phyloP scores from a whole-genome alignment of 129 eudicot genomes.

The Scalesia atractyloides region DNA sequence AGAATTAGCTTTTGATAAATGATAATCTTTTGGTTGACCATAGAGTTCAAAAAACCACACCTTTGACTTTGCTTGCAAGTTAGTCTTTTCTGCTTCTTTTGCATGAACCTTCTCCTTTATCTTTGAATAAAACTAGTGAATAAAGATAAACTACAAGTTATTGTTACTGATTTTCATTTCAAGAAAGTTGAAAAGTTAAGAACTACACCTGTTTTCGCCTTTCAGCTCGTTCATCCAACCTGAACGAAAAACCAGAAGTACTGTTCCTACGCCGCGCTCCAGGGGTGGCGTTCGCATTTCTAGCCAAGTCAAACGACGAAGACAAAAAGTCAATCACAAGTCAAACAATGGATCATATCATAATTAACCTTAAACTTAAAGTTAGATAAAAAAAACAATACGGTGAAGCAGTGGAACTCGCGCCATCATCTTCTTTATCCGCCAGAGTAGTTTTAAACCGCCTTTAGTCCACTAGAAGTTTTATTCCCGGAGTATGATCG shows the following conservation, averaged over 20 bases:
- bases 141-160: neutral
- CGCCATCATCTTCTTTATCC: constrained; percentile 53
- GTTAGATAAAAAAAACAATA: constrained; percentile 32
- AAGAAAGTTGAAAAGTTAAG: neutral
- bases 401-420: constrained; percentile 62
- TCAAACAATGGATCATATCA: constrained; percentile 4
- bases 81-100: constrained; percentile 65
- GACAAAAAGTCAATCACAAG: neutral
- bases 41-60: constrained; percentile 29
- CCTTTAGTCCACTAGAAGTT: constrained; percentile 34
- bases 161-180: constrained; percentile 10
- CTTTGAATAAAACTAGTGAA: constrained; percentile 66
- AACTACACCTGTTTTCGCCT: constrained; percentile 70
- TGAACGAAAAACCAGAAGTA: constrained; percentile 55
- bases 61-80: constrained; percentile 80
- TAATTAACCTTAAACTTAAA: neutral
- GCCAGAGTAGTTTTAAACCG: constrained; percentile 27
- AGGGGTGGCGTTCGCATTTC: constrained; percentile 26
- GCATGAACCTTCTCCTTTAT: constrained; percentile 82
- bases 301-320: constrained; percentile 2
- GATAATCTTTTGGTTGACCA: constrained; percentile 11
- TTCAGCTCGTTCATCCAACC: constrained; percentile 85
- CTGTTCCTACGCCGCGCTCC: constrained; percentile 44
- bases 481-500: constrained; percentile 29
- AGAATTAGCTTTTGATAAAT: neutral